Base-by-base conservation (phyloP, 768 basidiomycete genomes). In the Dentipellis fragilis region DNA sequence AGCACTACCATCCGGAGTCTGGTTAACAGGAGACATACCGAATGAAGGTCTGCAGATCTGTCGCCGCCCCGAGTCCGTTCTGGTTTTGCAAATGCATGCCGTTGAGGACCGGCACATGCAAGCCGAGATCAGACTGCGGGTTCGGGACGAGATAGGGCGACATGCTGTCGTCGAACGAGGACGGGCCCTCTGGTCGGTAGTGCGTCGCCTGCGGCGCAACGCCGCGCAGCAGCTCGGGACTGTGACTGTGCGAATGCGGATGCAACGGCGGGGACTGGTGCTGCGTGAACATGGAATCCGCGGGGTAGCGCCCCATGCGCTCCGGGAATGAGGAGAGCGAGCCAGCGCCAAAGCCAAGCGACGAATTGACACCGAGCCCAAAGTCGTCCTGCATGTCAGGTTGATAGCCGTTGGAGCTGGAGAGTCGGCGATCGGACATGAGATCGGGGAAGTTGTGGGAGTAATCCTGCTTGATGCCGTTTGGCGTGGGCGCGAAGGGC, bases 1-100 rank as follows among this genome's bases (percentile, higher is more conserved):
- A 35, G 5, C 22, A 23, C 8, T 12, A 9, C 22, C 10, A 19
- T 23, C 23, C 39, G 17, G 56, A 52, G 16, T 17, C 36, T 48
- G 46, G 8, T 2, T 11, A 49, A 45, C 42, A 42, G 19, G 14
- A 42, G 47, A 67, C 74, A 61, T 68, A 85, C 87, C 87, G 79
- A 67, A 90, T 88, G 68, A 89, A 91, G 4, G 86, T 82, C 66
- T 87, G 85, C 35, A 90, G 71, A 69, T 91, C 88, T 59, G 75
- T 85, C 10, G 85, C 81, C 40, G 78, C 72, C 42, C 79, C 81
- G 72, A 83, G 76, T 34, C 48, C 55, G 39, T 54, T 21, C 52
- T 38, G 57, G 10, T 74, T 74, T 54, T 80, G 80, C 48, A 86
- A 75, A 62, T 87, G 70, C 34, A 81, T 77, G 58, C 83, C 76